Evolutionary conservation across 2,329 filamentous ascomycete genomes (phyloP).

Genomic region (Neofusicoccum laricinum): DNA sequence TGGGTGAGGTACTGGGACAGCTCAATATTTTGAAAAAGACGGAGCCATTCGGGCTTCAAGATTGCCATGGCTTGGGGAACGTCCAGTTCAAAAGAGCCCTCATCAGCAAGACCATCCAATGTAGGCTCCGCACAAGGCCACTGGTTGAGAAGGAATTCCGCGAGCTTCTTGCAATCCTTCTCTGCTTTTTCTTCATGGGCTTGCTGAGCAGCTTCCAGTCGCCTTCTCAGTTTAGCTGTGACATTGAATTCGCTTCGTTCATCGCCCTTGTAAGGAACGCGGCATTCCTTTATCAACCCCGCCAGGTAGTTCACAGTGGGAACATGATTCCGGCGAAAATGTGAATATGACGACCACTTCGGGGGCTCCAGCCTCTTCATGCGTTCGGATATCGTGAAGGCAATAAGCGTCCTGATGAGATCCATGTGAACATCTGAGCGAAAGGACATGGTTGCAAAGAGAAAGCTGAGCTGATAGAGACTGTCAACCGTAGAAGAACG

Average conservation of each 20-base stretch:
- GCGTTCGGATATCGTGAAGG: constrained; percentile 42
- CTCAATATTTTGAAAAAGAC: constrained; percentile 48
- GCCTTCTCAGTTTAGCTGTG: constrained; percentile 20
- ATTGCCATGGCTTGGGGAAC: constrained; percentile 38
- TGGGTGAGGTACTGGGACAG: constrained; percentile 44
- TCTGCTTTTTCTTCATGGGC: constrained; percentile 15
- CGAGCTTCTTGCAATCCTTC: constrained; percentile 38
- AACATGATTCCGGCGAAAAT: constrained; percentile 35
- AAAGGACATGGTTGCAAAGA: constrained; percentile 47
- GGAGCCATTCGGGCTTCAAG: constrained; percentile 48
- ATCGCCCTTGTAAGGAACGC: constrained; percentile 19
- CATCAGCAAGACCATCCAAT: neutral
- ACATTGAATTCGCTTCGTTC: constrained; percentile 17
- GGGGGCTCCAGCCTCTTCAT: constrained; percentile 41
- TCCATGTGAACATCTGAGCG: constrained; percentile 36
- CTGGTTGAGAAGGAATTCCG: constrained; percentile 35
- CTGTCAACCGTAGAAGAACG: constrained; percentile 24
- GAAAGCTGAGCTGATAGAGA: constrained; percentile 44
- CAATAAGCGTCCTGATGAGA: constrained; percentile 43
- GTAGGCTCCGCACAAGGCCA: constrained; percentile 37
- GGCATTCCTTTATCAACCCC: constrained; percentile 28
- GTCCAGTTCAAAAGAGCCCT: constrained; percentile 26
- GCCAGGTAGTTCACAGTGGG: constrained; percentile 33
- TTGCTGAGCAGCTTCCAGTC: constrained; percentile 19
- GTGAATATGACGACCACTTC: constrained; percentile 25